Base-by-base conservation (phyloP, 148 eudicot genomes). In the Persicaria tinctoria region DNA sequence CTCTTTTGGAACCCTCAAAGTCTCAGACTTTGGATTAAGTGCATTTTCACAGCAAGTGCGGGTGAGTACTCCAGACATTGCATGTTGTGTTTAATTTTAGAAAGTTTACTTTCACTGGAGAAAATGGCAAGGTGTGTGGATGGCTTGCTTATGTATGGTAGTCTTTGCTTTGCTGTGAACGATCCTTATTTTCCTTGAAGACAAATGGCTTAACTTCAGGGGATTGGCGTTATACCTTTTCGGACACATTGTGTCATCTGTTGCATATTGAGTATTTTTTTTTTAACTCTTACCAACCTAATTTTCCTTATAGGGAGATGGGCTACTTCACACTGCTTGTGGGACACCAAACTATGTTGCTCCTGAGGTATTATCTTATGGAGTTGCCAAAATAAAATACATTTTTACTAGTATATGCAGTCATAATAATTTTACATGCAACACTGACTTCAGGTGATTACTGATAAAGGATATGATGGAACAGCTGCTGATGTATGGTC, bases 261-360 rank as follows among this genome's bases (percentile, higher is more conserved):
- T 10, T 68, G 18, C 5, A 51, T 73, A 59, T 63, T 63, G 68
- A 63, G 68, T 6, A 23, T 63, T 63, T 23, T 23, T 23, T 23
- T 9, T 11, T 32, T 63, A 16, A 44, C 6, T 63, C 18, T 66
- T 66, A 66, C 17, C 38, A 38, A 38, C 14, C 2, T 18, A 5
- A 4, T 55, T 51, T 59, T 20, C 12, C 27, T 75, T 69, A 51
- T 82, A 93, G 98, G 92, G 84, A 74, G 92, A 93, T 80, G 98
- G 93, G 62, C 85, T 93, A 62, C 90, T 93, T 87, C 98, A 93
- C 76, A 93, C 96, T 56, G 89, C 98, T 44, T 93, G 98, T 83
- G 96, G 98, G 47, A 93, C 98, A 7, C 98, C 98, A 47, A 93
- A 93, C 68, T 93, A 93, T 66, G 93, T 93, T 72, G 98, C 98